Evolutionary conservation across 2,329 filamentous ascomycete species (phyloP).

Genomic region (Fusarium sororula): DNA sequence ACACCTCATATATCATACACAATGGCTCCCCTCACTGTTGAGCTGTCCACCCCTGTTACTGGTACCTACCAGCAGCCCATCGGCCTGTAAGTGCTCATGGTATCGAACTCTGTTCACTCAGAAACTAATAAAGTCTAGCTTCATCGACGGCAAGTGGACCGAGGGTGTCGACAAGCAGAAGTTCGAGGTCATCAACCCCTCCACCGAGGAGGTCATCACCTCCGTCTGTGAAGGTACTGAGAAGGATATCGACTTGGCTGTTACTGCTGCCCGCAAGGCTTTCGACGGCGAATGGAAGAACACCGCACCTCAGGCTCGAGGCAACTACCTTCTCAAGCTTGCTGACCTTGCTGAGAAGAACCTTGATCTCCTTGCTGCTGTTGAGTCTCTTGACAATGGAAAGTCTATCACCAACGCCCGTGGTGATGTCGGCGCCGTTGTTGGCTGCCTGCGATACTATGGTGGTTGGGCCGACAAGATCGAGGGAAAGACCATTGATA

Average conservation of each 20-base stretch:
- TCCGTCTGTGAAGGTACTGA: conserved; percentile 86
- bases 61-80: conserved; percentile 68
- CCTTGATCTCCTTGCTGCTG: conserved; percentile 76
- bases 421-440: conserved; percentile 75
- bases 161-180: conserved; percentile 82
- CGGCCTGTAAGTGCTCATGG: conserved; percentile 62
- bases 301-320: conserved; percentile 75
- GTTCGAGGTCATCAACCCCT: conserved; percentile 91
- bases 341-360: conserved; percentile 85
- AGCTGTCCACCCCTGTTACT: conserved; percentile 74
- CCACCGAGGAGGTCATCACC: conserved; percentile 85
- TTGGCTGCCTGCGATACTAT: conserved; percentile 76
- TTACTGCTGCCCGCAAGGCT: conserved; percentile 84
- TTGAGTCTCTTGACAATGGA: conserved; percentile 90
- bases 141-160: conserved; percentile 94
- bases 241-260: conserved; percentile 85
- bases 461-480: conserved; percentile 94
- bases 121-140: conserved; percentile 58
- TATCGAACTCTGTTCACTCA: background rate
- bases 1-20: conserved; percentile 27
- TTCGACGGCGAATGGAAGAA: conserved; percentile 78
- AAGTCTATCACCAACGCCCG: conserved; percentile 82
- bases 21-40: conserved; percentile 56
- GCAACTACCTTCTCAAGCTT: conserved; percentile 76
- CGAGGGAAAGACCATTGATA: conserved; percentile 85